Evolutionary conservation across 2,329 filamentous ascomycete genomes (phyloP).

Genomic region (Neopestalotiopsis rosae): DNA sequence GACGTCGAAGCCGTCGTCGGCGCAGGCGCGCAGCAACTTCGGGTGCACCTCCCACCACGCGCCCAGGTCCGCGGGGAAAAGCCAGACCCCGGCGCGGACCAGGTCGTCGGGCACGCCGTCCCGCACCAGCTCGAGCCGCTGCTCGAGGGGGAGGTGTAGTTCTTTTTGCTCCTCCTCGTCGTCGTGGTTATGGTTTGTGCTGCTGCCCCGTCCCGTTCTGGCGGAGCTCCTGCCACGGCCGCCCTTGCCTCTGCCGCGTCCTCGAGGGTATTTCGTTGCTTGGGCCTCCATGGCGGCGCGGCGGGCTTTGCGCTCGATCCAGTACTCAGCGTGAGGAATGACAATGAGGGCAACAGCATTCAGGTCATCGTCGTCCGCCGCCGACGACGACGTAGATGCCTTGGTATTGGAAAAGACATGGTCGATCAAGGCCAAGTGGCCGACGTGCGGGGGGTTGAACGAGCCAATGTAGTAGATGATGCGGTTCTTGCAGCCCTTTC

Average conservation of each 20-base stretch:
- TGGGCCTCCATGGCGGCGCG: neutral
- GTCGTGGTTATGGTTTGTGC: no score
- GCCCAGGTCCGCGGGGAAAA: slow-evolving; percentile 10
- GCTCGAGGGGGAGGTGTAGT: neutral
- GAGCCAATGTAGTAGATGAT: slow-evolving; percentile 43
- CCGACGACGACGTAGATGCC: neutral
- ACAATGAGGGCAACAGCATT: slow-evolving; percentile 8
- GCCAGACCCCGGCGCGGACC: slow-evolving; percentile 5
- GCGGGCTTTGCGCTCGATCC: slow-evolving; percentile 8
- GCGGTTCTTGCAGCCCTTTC: slow-evolving; percentile 19
- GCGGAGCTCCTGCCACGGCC: neutral
- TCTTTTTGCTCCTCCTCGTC: neutral
- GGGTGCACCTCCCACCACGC: slow-evolving; percentile 10
- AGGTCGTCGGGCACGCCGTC: neutral
- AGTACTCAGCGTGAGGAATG: slow-evolving; percentile 15
- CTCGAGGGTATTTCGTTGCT: neutral
- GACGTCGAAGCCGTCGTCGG: slow-evolving; percentile 5
- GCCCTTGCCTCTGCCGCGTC: neutral
- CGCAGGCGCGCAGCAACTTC: neutral
- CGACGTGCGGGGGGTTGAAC: slow-evolving; percentile 44
- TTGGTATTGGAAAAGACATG: slow-evolving; percentile 31
- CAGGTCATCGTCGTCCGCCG: neutral
- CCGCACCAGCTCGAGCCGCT: neutral
- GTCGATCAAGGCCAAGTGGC: slow-evolving; percentile 38
- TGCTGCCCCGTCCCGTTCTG: no score